A percentile compares a stretch with the other conserved stretches of the same genome.
phyloP scores from a whole-genome alignment of 768 basidiomycete species.

The Xerocomellus intermedius region DNA sequence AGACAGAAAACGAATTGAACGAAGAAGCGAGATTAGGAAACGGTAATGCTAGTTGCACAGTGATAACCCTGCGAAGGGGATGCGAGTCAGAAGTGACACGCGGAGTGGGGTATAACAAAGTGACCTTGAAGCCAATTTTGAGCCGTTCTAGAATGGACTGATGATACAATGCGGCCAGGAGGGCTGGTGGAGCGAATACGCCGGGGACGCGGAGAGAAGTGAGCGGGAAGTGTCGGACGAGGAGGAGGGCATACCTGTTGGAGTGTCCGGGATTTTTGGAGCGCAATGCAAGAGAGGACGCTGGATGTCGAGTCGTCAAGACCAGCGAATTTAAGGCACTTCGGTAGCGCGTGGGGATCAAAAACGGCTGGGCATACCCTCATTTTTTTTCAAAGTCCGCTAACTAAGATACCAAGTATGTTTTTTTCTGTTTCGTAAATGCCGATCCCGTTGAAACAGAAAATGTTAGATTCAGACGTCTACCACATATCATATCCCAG shows the following conservation, averaged over 20 bases:
- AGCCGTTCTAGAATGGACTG: slow-evolving; percentile 76
- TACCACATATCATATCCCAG: background rate
- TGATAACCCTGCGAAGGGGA: slow-evolving; percentile 46
- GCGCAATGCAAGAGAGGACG: slow-evolving; percentile 33
- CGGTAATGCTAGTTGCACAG: slow-evolving; percentile 66
- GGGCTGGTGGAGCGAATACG: slow-evolving; percentile 35
- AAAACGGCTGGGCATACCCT: slow-evolving; percentile 36
- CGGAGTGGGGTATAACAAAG: slow-evolving; percentile 15
- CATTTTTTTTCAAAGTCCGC: slow-evolving; percentile 38
- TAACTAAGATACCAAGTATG: slow-evolving; percentile 4
- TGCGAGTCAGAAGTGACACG: slow-evolving; percentile 26
- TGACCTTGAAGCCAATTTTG: slow-evolving; percentile 72
- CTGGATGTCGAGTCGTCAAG: slow-evolving; percentile 30
- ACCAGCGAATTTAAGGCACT: slow-evolving; percentile 41
- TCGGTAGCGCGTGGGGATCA: slow-evolving; percentile 40
- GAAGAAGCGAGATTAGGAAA: slow-evolving; percentile 49
- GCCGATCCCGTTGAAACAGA: slow-evolving; percentile 16
- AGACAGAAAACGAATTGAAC: slow-evolving; percentile 32
- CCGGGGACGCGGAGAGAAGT: slow-evolving; percentile 23
- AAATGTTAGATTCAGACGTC: background rate
- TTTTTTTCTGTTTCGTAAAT: slow-evolving; percentile 26
- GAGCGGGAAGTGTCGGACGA: slow-evolving; percentile 11
- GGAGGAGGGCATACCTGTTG: slow-evolving; percentile 43
- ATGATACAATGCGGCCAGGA: slow-evolving; percentile 73
- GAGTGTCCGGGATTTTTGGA: slow-evolving; percentile 33